Evolutionary conservation across 257 asterid species (phyloP), one percentile per base, ranked within the genome.

Genomic region (Perilla frutescens): DNA sequence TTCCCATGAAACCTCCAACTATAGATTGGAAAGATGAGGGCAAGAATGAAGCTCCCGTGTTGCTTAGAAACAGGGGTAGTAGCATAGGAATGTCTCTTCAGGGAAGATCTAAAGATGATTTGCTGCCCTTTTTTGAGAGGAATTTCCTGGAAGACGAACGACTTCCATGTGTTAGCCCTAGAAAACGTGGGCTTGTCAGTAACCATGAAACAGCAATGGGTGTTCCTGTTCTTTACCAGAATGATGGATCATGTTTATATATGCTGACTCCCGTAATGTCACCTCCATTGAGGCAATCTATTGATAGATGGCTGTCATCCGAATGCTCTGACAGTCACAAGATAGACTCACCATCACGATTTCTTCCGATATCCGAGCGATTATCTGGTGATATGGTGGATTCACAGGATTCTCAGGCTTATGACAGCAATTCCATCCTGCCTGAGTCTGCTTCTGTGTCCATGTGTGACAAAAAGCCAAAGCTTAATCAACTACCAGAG

Each of bases 201-300:
- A 76, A 81, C 50, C 80, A 65, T 68, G 85, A 77, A 67, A 62
- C 81, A 66, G 72, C 74, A 39, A 77, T 85, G 76, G 98, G 96
- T 43, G 85, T 88, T 75, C 97, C 99, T 34, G 66, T 86, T 67
- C 89, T 86, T 74, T 81, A 79, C 82, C 91, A 86, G 82, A 88
- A 86, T 83, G 96, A 94, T 81, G 98, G 97, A 56, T 90, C 99
- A 79, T 75, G 68, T 85, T 76, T 86, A 50, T 91, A 84, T 83
- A 84, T 94, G 89, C 85, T 94, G 85, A 86, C 96, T 49, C 96
- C 90, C 73, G 80, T 83, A 59, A 71, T 64, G 14, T 82, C 92
- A 76, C 96, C 99, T 65, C 98, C 99, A 74, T 82, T 71, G 3
- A 77, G 67, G 75, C 91, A 85, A 81, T 77, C 82, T 77, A 88